phyloP scores from a whole-genome alignment of 345 rosid species.

The Gossypium mustelinum region DNA sequence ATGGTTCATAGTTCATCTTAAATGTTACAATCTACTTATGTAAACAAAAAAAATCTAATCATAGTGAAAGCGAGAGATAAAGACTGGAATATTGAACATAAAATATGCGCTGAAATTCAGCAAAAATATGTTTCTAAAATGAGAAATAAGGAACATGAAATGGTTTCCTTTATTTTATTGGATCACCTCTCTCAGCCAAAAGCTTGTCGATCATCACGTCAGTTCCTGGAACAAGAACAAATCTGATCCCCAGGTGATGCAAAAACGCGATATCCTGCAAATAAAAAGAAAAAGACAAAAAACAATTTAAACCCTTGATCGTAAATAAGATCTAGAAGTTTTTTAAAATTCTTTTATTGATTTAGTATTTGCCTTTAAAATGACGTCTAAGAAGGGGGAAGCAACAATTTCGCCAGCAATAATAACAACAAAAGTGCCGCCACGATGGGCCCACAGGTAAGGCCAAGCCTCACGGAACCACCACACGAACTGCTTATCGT shows the following conservation, averaged over 20 bases:
- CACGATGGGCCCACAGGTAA: constrained; percentile 83
- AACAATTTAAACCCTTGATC: not conserved
- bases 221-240: constrained; percentile 83
- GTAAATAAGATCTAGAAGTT: constrained; percentile 17
- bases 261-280: constrained; percentile 89
- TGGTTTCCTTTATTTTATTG: not conserved
- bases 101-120: too few species aligned
- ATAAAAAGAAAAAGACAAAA: not conserved
- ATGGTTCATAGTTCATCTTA: constrained; percentile 12
- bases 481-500: constrained; percentile 68
- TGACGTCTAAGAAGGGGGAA: constrained; percentile 52
- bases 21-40: constrained; percentile 13
- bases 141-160: too few species aligned
- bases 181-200: constrained; percentile 70
- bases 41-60: not conserved
- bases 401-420: constrained; percentile 66
- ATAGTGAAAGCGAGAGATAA: too few species aligned
- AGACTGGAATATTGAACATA: too few species aligned
- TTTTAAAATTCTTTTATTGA: not conserved
- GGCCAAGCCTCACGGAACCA: constrained; percentile 99
- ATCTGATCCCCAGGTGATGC: constrained; percentile 79
- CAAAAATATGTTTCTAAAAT: too few species aligned
- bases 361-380: constrained; percentile 55
- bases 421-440: constrained; percentile 65
- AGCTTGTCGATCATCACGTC: constrained; percentile 83